A percentile compares a stretch with the other conserved stretches of the same genome.
phyloP scores from a whole-genome alignment of 2,329 filamentous ascomycete genomes.

The Drechslera avenae region DNA sequence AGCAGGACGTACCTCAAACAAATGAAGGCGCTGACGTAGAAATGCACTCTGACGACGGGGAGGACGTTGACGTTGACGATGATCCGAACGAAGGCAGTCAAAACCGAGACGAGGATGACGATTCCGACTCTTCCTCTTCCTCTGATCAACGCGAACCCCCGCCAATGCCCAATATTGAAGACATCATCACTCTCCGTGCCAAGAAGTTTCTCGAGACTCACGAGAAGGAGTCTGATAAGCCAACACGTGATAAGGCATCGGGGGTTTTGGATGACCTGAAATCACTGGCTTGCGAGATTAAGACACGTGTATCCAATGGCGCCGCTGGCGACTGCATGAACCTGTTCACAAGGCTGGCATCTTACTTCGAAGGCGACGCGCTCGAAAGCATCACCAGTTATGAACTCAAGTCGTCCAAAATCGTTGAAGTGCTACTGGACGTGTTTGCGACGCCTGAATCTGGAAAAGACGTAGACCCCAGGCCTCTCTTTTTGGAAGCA shows the following conservation, averaged over 20 bases:
- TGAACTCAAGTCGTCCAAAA: slow-evolving; percentile 86
- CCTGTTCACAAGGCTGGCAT: slow-evolving; percentile 76
- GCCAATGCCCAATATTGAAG: slow-evolving; percentile 61
- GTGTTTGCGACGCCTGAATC: slow-evolving; percentile 74
- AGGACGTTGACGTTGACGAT: slow-evolving; percentile 61
- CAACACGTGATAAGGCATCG: slow-evolving; percentile 77
- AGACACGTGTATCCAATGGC: slow-evolving; percentile 66
- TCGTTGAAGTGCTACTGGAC: slow-evolving; percentile 82
- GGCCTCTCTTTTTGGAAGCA: slow-evolving; percentile 83
- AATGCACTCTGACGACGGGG: slow-evolving; percentile 57
- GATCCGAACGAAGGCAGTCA: slow-evolving; percentile 64
- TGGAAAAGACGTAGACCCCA: slow-evolving; percentile 61
- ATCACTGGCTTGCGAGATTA: slow-evolving; percentile 72
- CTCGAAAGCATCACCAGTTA: slow-evolving; percentile 94
- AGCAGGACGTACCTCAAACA: slow-evolving; percentile 57
- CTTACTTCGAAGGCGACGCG: slow-evolving; percentile 86
- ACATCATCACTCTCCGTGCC: slow-evolving; percentile 76
- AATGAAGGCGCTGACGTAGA: slow-evolving; percentile 60
- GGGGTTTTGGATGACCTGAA: slow-evolving; percentile 77
- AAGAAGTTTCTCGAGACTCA: slow-evolving; percentile 84
- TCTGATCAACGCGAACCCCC: slow-evolving; percentile 34
- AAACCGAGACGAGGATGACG: slow-evolving; percentile 65
- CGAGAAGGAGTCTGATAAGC: slow-evolving; percentile 74
- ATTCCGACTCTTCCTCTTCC: slow-evolving; percentile 68
- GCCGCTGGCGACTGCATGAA: slow-evolving; percentile 58